Percentiles rank a stretch among this genome's conserved stretches.
Conservation (phyloP, 305 asterid genomes). For the Fraxinus dipetala region DNA sequence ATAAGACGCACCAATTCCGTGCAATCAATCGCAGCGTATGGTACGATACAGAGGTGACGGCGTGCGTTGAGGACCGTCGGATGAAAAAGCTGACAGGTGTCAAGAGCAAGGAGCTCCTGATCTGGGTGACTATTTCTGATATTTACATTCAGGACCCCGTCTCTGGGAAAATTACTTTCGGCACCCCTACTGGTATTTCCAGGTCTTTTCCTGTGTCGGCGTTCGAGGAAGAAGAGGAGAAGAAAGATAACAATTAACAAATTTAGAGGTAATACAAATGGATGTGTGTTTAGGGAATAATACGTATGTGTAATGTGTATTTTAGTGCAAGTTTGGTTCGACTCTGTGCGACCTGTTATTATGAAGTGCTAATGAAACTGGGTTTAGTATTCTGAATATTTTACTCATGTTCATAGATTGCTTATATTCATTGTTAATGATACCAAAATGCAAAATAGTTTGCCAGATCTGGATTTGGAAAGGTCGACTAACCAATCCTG, state of each 20-base stretch:
- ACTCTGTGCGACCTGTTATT: neutral
- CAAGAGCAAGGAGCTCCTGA: slow-evolving; percentile 72
- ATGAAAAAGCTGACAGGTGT: slow-evolving; percentile 82
- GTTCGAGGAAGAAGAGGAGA: slow-evolving; percentile 50
- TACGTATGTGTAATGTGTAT: neutral
- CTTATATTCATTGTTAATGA: neutral
- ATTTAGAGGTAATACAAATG: neutral
- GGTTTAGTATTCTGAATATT: neutral
- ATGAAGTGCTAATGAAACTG: neutral
- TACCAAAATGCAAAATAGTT: neutral
- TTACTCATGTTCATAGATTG: neutral
- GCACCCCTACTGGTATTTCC: slow-evolving; percentile 62
- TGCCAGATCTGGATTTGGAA: neutral
- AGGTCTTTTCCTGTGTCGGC: slow-evolving; percentile 65
- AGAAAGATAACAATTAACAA: slow-evolving; percentile 16
- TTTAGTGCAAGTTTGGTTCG: neutral
- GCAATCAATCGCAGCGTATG: slow-evolving; percentile 54
- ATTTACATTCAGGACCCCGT: slow-evolving; percentile 52
- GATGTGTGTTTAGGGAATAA: slow-evolving; percentile 11
- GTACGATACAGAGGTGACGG: slow-evolving; percentile 80
- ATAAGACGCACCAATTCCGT: slow-evolving; percentile 56
- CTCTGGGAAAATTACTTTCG: slow-evolving; percentile 54
- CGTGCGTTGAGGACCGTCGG: slow-evolving; percentile 64
- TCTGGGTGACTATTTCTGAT: slow-evolving; percentile 68
- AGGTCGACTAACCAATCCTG: neutral